phyloP scores from a whole-genome alignment of 2,329 filamentous ascomycete genomes.

The Aspergillus aculeatus region DNA sequence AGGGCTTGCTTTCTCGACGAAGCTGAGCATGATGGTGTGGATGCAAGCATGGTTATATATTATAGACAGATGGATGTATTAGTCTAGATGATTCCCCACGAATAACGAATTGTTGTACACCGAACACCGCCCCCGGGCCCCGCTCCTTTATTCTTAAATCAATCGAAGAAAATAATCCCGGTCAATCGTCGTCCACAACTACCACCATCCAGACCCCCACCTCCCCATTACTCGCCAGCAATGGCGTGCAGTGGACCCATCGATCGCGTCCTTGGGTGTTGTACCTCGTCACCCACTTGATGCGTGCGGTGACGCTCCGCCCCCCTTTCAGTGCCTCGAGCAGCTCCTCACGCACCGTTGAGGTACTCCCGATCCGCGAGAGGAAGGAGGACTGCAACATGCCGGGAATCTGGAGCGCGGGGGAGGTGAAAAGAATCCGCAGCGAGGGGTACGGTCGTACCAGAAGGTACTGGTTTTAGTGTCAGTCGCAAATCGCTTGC shows the following conservation, averaged over 20 bases:
- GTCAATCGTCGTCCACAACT: constrained; percentile 64
- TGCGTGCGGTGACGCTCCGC: constrained; percentile 70
- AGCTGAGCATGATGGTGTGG: not conserved
- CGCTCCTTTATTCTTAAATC: not conserved
- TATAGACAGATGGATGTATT: not conserved
- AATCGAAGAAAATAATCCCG: not conserved
- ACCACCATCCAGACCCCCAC: constrained; percentile 80
- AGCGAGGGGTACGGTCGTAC: constrained; percentile 63
- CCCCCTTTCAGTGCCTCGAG: constrained; percentile 64
- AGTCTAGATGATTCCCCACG: not conserved
- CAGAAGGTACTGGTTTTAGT: constrained; percentile 38
- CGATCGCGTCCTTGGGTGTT: constrained; percentile 60
- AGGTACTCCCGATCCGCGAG: constrained; percentile 47
- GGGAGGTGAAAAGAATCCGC: constrained; percentile 67
- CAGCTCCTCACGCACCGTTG: constrained; percentile 54
- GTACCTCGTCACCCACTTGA: constrained; percentile 63
- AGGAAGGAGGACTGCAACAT: constrained; percentile 61
- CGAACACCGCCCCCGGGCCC: not conserved
- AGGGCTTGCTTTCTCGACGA: constrained; percentile 25
- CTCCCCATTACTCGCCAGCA: constrained; percentile 64
- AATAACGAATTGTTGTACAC: not conserved
- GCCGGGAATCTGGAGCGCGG: constrained; percentile 64
- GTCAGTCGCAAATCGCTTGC: not conserved
- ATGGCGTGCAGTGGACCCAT: constrained; percentile 76
- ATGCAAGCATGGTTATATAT: not conserved